These are phyloP conservation scores for Colletotrichum sp. DNA, from an alignment of 2,329 filamentous ascomycete genomes.

Conservation along the genomic window DNA sequence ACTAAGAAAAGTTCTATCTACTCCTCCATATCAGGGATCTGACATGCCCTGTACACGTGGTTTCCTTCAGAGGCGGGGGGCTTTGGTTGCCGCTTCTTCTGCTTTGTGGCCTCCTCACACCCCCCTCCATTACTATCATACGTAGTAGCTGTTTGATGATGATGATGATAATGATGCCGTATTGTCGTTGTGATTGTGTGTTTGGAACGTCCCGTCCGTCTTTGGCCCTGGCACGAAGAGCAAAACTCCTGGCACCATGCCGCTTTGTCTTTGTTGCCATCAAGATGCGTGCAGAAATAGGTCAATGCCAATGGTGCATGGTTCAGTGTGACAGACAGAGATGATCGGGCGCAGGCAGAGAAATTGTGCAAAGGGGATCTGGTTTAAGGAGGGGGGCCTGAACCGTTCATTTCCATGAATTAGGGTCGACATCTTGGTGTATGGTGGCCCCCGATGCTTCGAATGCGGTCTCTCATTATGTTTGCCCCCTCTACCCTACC, in stretches of 20 bases:
- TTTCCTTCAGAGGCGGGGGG: background rate
- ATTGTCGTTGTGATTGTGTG: background rate
- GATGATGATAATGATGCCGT: background rate
- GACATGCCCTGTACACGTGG: background rate
- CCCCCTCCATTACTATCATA: background rate
- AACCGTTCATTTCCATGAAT: conserved; percentile 2
- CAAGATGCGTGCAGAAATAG: background rate
- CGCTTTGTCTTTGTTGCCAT: background rate
- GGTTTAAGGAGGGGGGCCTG: background rate
- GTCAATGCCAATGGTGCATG: background rate
- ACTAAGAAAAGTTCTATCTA: background rate
- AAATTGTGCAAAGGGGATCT: background rate
- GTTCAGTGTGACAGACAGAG: background rate
- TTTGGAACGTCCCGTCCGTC: background rate
- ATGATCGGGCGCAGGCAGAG: background rate
- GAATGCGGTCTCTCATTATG: conserved; percentile 6
- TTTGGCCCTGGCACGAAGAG: background rate
- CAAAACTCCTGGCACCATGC: background rate
- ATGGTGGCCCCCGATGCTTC: conserved; percentile 1
- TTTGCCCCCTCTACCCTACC: conserved; percentile 50
- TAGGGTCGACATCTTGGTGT: conserved; percentile 7
- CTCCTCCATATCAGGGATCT: background rate
- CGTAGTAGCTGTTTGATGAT: background rate
- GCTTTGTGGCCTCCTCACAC: background rate
- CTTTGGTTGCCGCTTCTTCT: background rate